Conservation (phyloP, 2,329 filamentous ascomycete species). For the Hypoxylon sp. region DNA sequence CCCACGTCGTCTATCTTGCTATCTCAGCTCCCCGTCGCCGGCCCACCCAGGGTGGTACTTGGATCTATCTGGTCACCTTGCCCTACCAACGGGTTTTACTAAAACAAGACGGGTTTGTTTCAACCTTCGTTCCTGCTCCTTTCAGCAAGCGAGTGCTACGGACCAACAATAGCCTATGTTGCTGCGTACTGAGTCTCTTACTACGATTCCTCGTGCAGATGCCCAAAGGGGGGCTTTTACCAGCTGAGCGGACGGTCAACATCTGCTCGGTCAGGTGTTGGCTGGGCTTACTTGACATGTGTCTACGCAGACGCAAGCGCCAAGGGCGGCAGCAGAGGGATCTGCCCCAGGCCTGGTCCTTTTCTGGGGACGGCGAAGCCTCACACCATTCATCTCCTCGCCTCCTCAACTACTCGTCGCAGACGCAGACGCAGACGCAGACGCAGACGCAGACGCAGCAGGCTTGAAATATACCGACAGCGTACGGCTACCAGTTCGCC, state of each 20-base stretch:
- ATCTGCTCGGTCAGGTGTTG: constrained; percentile 7
- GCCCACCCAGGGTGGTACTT: constrained; percentile 15
- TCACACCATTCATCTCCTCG: constrained; percentile 1
- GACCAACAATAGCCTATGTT: constrained; percentile 16
- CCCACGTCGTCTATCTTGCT: constrained; percentile 26
- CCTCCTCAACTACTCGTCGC: too few relatives aligned
- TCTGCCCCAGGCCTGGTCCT: background rate
- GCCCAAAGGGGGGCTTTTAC: constrained; percentile 7
- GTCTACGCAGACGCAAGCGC: constrained; percentile 20
- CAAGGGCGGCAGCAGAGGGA: constrained; percentile 17
- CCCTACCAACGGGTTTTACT: constrained; percentile 32
- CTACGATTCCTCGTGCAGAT: constrained; percentile 3
- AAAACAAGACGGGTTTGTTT: constrained; percentile 37
- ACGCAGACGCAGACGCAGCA: too few relatives aligned
- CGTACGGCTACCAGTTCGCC: background rate
- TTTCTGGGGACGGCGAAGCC: constrained; percentile 1
- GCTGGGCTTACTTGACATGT: constrained; percentile 10
- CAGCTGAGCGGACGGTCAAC: constrained; percentile 20
- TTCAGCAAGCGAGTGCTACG: constrained; percentile 26
- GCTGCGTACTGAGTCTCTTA: constrained; percentile 12
- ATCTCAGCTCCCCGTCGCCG: constrained; percentile 18
- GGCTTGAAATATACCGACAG: constrained; percentile 1
- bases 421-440: too few relatives aligned
- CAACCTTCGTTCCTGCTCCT: constrained; percentile 29
- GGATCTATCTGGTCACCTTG: constrained; percentile 21